Evolutionary conservation across 2,329 filamentous ascomycete species (phyloP).

Genomic region (Emergomyces orientalis): DNA sequence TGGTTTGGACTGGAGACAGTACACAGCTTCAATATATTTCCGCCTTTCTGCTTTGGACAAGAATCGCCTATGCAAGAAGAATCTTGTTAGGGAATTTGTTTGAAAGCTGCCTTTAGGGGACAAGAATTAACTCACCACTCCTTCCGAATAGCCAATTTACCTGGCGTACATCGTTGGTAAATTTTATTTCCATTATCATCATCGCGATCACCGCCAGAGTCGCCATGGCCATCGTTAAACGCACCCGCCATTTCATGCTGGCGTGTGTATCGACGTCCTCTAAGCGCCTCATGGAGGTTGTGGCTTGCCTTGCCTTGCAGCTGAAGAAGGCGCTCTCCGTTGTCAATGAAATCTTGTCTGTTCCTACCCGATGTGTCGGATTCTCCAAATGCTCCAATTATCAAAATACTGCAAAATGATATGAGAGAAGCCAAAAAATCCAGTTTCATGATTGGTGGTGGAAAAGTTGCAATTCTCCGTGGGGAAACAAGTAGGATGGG

Average conservation of each 20-base stretch:
- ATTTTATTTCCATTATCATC: background rate
- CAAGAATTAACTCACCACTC: constrained; percentile 11
- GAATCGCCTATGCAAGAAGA: constrained; percentile 10
- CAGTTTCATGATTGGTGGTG: background rate
- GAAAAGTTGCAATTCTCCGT: background rate
- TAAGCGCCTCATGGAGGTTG: constrained; percentile 9
- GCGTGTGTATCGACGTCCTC: background rate
- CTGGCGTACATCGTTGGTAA: constrained; percentile 4
- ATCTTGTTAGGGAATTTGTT: background rate
- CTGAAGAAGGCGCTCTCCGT: constrained; percentile 9
- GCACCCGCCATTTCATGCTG: background rate
- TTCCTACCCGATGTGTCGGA: background rate
- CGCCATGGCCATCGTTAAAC: background rate
- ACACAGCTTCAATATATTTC: constrained; percentile 16
- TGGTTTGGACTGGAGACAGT: constrained; percentile 15
- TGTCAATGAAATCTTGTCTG: constrained; percentile 5
- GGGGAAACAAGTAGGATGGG: background rate
- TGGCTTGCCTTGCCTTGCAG: constrained; percentile 10
- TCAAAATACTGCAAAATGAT: background rate
- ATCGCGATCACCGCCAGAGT: background rate
- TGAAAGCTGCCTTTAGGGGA: background rate
- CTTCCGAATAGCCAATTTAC: constrained; percentile 12
- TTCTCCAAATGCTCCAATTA: background rate
- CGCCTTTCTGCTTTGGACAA: constrained; percentile 13
- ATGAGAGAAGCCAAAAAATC: background rate